Conservation (phyloP, 2,329 filamentous ascomycete species). For the Scleromitrula shiraiana region DNA sequence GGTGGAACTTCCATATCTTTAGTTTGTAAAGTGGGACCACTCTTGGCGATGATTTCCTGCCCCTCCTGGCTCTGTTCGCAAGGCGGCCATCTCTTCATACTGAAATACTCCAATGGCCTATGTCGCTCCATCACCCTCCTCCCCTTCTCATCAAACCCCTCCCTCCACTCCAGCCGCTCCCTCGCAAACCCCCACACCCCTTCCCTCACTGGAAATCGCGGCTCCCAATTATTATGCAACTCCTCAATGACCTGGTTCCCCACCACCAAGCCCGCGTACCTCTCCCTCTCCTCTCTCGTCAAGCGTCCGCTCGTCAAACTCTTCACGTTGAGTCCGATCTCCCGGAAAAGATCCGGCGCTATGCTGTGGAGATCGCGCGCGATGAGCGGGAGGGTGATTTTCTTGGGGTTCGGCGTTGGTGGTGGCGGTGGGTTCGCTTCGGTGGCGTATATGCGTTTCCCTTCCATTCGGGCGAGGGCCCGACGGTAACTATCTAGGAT, state of each 20-base stretch:
- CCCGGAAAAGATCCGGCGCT: conserved; percentile 19
- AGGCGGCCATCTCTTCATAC: conserved; percentile 19
- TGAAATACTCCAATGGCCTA: conserved; percentile 15
- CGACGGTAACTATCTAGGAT: neutral
- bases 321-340: conserved; percentile 1
- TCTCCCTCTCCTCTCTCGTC: neutral
- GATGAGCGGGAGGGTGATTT: conserved; percentile 11
- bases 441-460: neutral
- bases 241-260: conserved; percentile 24
- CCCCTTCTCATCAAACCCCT: neutral
- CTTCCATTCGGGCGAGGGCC: neutral
- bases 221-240: conserved; percentile 24
- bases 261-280: neutral
- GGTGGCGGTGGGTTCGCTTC: neutral
- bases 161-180: neutral
- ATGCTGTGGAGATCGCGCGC: conserved; percentile 16
- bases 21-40: conserved; percentile 12
- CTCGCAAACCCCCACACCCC: conserved; percentile 25
- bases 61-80: conserved; percentile 15
- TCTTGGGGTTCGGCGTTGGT: neutral
- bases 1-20: too few relatives aligned
- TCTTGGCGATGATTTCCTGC: conserved; percentile 12
- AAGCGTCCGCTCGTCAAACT: conserved; percentile 1
- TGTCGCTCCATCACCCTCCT: neutral
- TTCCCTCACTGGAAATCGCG: conserved; percentile 21